These are phyloP conservation scores for Inga leiocalycina DNA, from an alignment of 306 rosid species.

Conservation along the genomic window DNA sequence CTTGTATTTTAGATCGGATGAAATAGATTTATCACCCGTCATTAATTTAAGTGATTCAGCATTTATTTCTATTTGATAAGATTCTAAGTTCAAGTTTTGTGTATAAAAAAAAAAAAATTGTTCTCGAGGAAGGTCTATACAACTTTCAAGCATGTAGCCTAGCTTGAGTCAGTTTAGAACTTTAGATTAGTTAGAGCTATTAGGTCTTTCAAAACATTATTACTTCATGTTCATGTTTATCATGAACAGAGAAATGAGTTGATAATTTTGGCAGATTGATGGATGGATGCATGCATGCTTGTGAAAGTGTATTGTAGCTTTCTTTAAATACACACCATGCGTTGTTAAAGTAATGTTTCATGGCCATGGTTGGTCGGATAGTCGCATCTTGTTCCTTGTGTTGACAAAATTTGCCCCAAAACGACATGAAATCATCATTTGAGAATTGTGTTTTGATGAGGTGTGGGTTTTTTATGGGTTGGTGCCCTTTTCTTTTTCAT, in stretches of 20 bases:
- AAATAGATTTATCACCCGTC: no score
- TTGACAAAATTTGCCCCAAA: conserved; percentile 30
- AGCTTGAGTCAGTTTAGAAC: neutral
- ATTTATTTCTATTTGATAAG: no score
- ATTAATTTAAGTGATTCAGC: no score
- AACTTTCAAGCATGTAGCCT: neutral
- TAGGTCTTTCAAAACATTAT: neutral
- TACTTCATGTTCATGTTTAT: conserved; percentile 14
- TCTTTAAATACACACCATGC: conserved; percentile 68
- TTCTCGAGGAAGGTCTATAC: no score
- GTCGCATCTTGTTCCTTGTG: conserved; percentile 51
- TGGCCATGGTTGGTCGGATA: conserved; percentile 59
- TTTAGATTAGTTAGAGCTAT: neutral
- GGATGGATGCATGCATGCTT: conserved; percentile 42
- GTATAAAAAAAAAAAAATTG: no score
- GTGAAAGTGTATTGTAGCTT: conserved; percentile 53
- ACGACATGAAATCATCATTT: conserved; percentile 35
- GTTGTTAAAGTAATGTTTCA: conserved; percentile 59
- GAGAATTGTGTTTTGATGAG: conserved; percentile 13
- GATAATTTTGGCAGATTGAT: conserved; percentile 39
- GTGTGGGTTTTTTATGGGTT: conserved; percentile 34
- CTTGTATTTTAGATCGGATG: no score
- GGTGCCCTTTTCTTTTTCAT: neutral
- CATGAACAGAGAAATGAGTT: conserved; percentile 25
- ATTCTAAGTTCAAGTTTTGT: no score